A percentile compares a stretch with the other conserved stretches of the same genome.
phyloP scores from a whole-genome alignment of 306 rosid genomes.

The Pyrus betulifolia region DNA sequence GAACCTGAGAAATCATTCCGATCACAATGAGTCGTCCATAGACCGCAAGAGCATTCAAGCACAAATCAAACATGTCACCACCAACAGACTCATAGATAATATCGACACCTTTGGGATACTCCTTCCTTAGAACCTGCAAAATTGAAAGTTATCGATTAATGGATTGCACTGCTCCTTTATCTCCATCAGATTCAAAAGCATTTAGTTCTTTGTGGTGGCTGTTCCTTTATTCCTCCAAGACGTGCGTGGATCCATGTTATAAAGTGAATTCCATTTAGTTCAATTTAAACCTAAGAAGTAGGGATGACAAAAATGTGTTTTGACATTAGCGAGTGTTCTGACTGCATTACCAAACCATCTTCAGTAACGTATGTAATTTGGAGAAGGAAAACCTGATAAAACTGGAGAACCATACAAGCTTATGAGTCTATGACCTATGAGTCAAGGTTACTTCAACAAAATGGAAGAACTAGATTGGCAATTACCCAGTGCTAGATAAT shows the following conservation, averaged over 20 bases:
- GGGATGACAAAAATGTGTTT: neutral
- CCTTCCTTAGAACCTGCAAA: constrained; percentile 63
- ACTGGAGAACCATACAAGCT: neutral
- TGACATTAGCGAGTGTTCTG: neutral
- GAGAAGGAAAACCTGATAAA: neutral
- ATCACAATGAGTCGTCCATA: constrained; percentile 78
- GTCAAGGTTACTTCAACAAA: neutral
- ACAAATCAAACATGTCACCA: constrained; percentile 79
- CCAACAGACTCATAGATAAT: constrained; percentile 95
- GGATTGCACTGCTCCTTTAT: neutral
- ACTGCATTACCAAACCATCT: neutral
- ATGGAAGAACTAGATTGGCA: neutral
- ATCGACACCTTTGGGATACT: constrained; percentile 77
- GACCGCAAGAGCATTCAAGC: constrained; percentile 79
- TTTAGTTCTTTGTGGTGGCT: neutral
- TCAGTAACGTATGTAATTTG: neutral
- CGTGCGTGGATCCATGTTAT: neutral
- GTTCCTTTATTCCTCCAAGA: neutral
- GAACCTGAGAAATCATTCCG: constrained; percentile 98
- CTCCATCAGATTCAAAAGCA: neutral
- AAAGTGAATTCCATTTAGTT: neutral
- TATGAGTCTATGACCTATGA: neutral
- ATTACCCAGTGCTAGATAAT: neutral
- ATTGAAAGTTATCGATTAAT: neutral
- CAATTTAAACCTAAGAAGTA: neutral